phyloP scores from a whole-genome alignment of 192 early-diverging fungal species.

The Backusella mclennaniae region DNA sequence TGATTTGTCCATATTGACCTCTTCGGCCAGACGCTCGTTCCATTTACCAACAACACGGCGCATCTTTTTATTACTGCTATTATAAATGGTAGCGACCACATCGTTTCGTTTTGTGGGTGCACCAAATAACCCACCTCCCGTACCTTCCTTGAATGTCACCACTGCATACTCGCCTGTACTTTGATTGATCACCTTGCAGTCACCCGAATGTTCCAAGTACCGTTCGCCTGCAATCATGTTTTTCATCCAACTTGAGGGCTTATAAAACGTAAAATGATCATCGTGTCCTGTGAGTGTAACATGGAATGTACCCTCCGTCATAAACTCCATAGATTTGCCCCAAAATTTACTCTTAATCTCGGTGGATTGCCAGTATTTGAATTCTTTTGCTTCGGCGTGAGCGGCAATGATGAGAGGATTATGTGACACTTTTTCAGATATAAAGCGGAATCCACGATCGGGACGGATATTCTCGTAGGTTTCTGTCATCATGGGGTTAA shows the following conservation, averaged over 20 bases:
- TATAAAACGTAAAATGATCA: slow-evolving; percentile 87
- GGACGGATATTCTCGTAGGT: slow-evolving; percentile 91
- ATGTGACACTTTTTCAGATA: slow-evolving; percentile 96
- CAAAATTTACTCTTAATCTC: slow-evolving; percentile 96
- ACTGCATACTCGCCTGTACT: slow-evolving; percentile 68
- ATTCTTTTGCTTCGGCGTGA: slow-evolving; percentile 80
- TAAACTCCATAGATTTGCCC: slow-evolving; percentile 91
- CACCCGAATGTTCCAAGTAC: slow-evolving; percentile 92
- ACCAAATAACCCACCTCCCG: slow-evolving; percentile 65
- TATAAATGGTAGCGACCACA: slow-evolving; percentile 59
- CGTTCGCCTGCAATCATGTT: slow-evolving; percentile 86
- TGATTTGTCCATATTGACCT: slow-evolving; percentile 53
- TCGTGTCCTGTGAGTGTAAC: slow-evolving; percentile 64
- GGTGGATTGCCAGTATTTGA: slow-evolving; percentile 85
- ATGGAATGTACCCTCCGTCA: slow-evolving; percentile 83
- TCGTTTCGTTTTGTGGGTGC: slow-evolving; percentile 68
- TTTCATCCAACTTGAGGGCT: slow-evolving; percentile 91
- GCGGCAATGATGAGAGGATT: slow-evolving; percentile 92
- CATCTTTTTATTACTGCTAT: slow-evolving; percentile 49
- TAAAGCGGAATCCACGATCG: slow-evolving; percentile 84
- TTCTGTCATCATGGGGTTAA: slow-evolving; percentile 97
- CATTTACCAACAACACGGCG: slow-evolving; percentile 56
- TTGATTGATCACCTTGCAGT: slow-evolving; percentile 77
- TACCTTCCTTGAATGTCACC: slow-evolving; percentile 85
- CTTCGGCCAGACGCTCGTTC: slow-evolving; percentile 63